Percentiles rank a stretch among this genome's conserved stretches.
These are phyloP conservation scores for Fusarium pseudograminearum DNA, from an alignment of 2,329 filamentous ascomycete genomes.

Conservation along the genomic window DNA sequence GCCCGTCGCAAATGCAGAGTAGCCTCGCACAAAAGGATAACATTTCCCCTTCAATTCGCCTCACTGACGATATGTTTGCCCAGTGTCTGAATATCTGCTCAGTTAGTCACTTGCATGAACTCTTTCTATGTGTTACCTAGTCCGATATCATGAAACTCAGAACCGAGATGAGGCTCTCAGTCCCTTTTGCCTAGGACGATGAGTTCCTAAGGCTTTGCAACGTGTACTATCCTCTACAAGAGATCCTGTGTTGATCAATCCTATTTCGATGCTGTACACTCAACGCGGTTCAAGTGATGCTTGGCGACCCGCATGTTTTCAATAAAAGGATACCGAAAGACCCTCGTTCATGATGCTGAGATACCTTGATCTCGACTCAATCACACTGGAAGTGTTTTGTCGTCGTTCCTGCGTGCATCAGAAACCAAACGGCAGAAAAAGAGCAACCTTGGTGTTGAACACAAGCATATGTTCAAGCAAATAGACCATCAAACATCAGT, in stretches of 20 bases:
- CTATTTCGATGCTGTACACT: conserved; percentile 12
- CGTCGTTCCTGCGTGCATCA: neutral
- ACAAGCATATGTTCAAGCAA: neutral
- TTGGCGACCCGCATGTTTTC: conserved; percentile 29
- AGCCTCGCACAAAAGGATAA: conserved; percentile 33
- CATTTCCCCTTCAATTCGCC: conserved; percentile 1
- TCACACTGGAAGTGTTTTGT: neutral
- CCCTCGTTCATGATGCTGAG: neutral
- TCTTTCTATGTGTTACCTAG: conserved; percentile 14
- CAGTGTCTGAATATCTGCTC: neutral
- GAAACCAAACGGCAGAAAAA: neutral
- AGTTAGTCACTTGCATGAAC: conserved; percentile 5
- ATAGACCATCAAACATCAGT: neutral
- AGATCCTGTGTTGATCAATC: neutral
- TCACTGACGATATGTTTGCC: conserved; percentile 26
- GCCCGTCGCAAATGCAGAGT: conserved; percentile 21
- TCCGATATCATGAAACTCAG: conserved; percentile 12
- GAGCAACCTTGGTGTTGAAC: neutral
- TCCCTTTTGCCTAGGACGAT: neutral
- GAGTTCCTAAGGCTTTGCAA: neutral
- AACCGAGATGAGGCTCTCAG: conserved; percentile 18
- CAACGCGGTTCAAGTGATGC: conserved; percentile 12
- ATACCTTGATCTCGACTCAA: neutral
- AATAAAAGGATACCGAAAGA: conserved; percentile 9
- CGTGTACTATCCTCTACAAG: neutral